Conservation (phyloP, 2,329 filamentous ascomycete genomes). For the Diplodia seriata region DNA sequence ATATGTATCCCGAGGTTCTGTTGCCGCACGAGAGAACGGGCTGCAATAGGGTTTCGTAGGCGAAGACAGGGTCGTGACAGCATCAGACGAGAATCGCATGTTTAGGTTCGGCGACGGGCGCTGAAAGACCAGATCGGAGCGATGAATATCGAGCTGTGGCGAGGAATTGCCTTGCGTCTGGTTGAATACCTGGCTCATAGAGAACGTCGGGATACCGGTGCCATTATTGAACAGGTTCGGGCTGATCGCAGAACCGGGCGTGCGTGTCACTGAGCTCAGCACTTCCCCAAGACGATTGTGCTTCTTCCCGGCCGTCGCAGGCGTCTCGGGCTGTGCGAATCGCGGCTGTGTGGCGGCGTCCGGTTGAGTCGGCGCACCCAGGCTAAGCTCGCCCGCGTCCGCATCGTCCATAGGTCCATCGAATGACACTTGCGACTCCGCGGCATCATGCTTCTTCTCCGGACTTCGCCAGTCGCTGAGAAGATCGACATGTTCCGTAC, state of each 20-base stretch:
- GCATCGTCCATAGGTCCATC: neutral
- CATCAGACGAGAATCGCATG: slow-evolving; percentile 48
- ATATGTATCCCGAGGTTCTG: slow-evolving; percentile 53
- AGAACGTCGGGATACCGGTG: slow-evolving; percentile 47
- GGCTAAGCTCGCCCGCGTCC: neutral
- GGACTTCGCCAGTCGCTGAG: slow-evolving; percentile 36
- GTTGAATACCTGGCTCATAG: slow-evolving; percentile 55
- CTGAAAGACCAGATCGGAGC: slow-evolving; percentile 54
- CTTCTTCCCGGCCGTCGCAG: slow-evolving; percentile 50
- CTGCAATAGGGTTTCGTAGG: slow-evolving; percentile 44
- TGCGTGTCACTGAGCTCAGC: slow-evolving; percentile 51
- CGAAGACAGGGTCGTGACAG: slow-evolving; percentile 45
- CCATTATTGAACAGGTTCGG: slow-evolving; percentile 47
- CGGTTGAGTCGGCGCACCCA: slow-evolving; percentile 23
- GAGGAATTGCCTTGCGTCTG: slow-evolving; percentile 56
- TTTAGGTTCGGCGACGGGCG: slow-evolving; percentile 55
- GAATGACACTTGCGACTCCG: neutral
- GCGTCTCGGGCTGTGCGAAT: slow-evolving; percentile 50
- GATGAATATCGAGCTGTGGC: slow-evolving; percentile 45
- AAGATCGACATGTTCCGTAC: slow-evolving; percentile 45
- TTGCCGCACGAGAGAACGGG: slow-evolving; percentile 41
- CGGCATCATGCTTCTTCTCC: neutral
- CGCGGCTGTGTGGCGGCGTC: slow-evolving; percentile 43
- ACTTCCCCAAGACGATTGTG: slow-evolving; percentile 49
- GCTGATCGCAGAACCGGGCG: slow-evolving; percentile 49